Conservation (phyloP, 2,329 filamentous ascomycete species). For the Talaromyces atroroseus region DNA sequence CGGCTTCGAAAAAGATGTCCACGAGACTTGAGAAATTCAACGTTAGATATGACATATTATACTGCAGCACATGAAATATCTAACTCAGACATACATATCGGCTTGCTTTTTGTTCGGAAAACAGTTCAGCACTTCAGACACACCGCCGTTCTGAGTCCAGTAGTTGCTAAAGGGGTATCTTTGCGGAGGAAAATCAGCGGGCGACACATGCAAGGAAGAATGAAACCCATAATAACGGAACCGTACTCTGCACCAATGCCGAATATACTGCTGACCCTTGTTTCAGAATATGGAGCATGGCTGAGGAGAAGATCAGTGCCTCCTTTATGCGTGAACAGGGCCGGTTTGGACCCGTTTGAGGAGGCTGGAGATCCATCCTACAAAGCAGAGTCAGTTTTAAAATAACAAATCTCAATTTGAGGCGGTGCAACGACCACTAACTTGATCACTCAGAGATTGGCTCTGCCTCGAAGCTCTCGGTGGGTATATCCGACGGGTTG, state of each 20-base stretch:
- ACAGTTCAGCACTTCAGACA: slow-evolving; percentile 11
- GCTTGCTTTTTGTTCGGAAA: slow-evolving; percentile 12
- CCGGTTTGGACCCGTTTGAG: slow-evolving; percentile 8
- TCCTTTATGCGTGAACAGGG: slow-evolving; percentile 11
- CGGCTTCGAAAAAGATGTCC: slow-evolving; percentile 12
- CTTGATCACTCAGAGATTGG: slow-evolving; percentile 5
- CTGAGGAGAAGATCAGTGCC: slow-evolving; percentile 13
- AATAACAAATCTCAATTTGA: neutral
- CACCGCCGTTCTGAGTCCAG: slow-evolving; percentile 13
- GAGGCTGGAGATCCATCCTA: slow-evolving; percentile 8
- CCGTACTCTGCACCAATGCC: slow-evolving; percentile 12
- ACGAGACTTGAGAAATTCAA: slow-evolving; percentile 6
- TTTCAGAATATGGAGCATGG: slow-evolving; percentile 10
- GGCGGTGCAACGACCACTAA: neutral
- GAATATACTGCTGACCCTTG: slow-evolving; percentile 9
- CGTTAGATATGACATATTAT: neutral
- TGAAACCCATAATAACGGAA: neutral
- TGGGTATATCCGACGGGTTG: slow-evolving; percentile 7
- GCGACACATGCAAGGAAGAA: neutral
- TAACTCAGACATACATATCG: slow-evolving; percentile 10
- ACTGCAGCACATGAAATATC: neutral
- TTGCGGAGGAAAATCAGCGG: neutral
- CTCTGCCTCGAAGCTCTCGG: slow-evolving; percentile 3
- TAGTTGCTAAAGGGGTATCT: slow-evolving; percentile 15
- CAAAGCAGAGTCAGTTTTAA: neutral